Percentiles rank a stretch among this genome's conserved stretches.
Evolutionary conservation across 2,329 filamentous ascomycete genomes (phyloP).

Genomic region (Rutstroemia sp.): DNA sequence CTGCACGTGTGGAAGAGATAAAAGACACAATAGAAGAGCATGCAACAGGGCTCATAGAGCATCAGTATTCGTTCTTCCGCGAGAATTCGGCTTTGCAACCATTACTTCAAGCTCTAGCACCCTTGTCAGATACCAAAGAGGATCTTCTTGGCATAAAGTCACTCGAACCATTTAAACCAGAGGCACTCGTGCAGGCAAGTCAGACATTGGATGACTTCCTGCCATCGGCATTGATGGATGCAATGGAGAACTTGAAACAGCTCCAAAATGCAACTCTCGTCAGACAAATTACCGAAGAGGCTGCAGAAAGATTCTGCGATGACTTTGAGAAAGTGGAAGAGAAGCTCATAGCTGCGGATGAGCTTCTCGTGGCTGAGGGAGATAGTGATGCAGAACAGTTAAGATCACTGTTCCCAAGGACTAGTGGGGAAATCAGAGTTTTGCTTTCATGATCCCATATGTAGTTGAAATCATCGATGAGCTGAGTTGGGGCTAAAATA

Average conservation of each 20-base stretch:
- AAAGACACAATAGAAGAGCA: constrained; percentile 48
- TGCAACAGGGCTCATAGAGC: constrained; percentile 50
- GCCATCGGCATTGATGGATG: constrained; percentile 88
- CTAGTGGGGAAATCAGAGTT: constrained; percentile 29
- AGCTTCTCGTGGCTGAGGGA: constrained; percentile 31
- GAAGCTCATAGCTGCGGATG: constrained; percentile 52
- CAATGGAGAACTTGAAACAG: constrained; percentile 69
- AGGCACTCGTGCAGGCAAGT: constrained; percentile 57
- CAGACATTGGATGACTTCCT: constrained; percentile 83
- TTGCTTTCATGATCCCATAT: constrained; percentile 23
- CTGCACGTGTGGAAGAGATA: constrained; percentile 46
- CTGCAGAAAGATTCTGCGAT: constrained; percentile 73
- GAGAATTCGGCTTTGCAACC: constrained; percentile 64
- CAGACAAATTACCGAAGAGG: constrained; percentile 71
- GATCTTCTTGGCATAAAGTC: constrained; percentile 50
- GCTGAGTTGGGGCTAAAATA: not conserved
- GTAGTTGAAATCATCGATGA: not conserved
- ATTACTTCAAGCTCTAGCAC: constrained; percentile 50
- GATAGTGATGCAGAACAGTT: constrained; percentile 22
- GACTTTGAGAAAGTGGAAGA: constrained; percentile 71
- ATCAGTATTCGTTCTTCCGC: constrained; percentile 67
- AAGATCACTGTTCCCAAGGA: constrained; percentile 28
- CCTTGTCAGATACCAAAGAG: constrained; percentile 33
- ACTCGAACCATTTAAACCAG: constrained; percentile 53
- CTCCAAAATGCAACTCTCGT: constrained; percentile 67